These are phyloP conservation scores for Leccinum pellstonianum DNA, from an alignment of 768 basidiomycete genomes.

Conservation along the genomic window DNA sequence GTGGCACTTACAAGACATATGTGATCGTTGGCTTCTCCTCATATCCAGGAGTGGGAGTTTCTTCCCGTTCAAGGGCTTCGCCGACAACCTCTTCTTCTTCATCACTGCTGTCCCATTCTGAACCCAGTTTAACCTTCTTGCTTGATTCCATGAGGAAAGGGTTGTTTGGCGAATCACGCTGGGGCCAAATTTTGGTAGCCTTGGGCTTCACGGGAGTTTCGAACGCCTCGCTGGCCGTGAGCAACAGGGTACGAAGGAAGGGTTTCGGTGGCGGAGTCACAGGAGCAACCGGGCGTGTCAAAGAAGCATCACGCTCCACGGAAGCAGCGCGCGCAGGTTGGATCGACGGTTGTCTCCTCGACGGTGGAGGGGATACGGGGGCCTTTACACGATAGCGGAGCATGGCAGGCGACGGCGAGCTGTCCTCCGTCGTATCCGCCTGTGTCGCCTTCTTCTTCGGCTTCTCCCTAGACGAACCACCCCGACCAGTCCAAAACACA, in stretches of 20 bases:
- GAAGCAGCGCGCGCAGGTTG: conserved; percentile 30
- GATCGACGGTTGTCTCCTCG: conserved; percentile 44
- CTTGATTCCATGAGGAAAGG: conserved; percentile 55
- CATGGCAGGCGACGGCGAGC: too few relatives aligned
- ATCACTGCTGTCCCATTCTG: conserved; percentile 36
- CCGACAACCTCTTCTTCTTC: conserved; percentile 34
- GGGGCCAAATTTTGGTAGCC: conserved; percentile 33
- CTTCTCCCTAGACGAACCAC: too few relatives aligned
- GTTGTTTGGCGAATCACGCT: conserved; percentile 68
- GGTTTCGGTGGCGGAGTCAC: conserved; percentile 27
- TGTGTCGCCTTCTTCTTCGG: too few relatives aligned
- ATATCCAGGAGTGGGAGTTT: conserved; percentile 37
- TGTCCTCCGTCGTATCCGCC: too few relatives aligned
- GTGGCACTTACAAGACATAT: conserved; percentile 66
- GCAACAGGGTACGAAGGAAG: conserved; percentile 24
- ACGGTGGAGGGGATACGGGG: conserved; percentile 67
- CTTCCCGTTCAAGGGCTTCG: conserved; percentile 33
- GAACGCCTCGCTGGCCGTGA: conserved; percentile 17
- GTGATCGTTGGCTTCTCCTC: conserved; percentile 63
- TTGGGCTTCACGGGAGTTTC: conserved; percentile 44
- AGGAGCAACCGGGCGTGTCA: conserved; percentile 15
- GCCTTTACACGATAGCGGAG: conserved; percentile 26
- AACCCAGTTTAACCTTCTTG: conserved; percentile 17
- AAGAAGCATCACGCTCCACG: conserved; percentile 16
- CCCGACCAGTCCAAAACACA: conserved; percentile 25